These are phyloP conservation scores for Patellaria atrata DNA, from an alignment of 495 filamentous ascomycete genomes.

Conservation along the genomic window DNA sequence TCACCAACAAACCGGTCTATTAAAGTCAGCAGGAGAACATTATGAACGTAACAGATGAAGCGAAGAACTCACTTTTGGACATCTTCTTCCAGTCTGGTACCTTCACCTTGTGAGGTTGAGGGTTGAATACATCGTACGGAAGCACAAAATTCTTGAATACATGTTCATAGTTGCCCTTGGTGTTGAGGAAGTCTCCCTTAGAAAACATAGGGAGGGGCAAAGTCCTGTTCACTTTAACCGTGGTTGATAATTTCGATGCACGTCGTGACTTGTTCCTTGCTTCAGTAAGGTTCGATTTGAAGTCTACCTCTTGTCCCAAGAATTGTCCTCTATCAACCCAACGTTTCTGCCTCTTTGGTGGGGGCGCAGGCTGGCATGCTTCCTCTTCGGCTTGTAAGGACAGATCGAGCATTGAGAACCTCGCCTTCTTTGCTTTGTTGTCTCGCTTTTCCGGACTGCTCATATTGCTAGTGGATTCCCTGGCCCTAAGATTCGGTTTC, in stretches of 20 bases:
- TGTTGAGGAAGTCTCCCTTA: conserved; percentile 27
- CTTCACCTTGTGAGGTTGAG: conserved; percentile 73
- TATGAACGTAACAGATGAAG: neutral
- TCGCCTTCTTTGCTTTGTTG: too few species aligned
- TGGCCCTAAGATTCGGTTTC: too few species aligned
- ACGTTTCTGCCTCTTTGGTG: too few species aligned
- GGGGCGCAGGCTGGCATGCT: too few species aligned
- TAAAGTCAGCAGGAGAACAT: conserved; percentile 1
- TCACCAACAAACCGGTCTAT: conserved; percentile 87
- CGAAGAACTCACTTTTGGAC: conserved; percentile 57
- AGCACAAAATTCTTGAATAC: conserved; percentile 87
- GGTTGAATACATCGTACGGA: conserved; percentile 79
- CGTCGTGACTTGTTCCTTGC: conserved; percentile 44
- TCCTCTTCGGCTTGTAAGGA: conserved; percentile 8
- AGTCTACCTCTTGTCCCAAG: too few species aligned
- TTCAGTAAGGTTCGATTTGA: too few species aligned
- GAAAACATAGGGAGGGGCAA: conserved; percentile 58
- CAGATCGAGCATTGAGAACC: too few species aligned
- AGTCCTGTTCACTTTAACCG: conserved; percentile 29
- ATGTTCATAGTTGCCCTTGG: conserved; percentile 43
- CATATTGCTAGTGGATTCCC: too few species aligned
- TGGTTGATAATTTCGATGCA: conserved; percentile 31
- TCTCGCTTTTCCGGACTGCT: too few species aligned
- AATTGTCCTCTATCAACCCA: too few species aligned
- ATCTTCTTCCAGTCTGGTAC: conserved; percentile 81